Conservation (phyloP, 2,329 filamentous ascomycete genomes). For the Rachicladosporium sp. region DNA sequence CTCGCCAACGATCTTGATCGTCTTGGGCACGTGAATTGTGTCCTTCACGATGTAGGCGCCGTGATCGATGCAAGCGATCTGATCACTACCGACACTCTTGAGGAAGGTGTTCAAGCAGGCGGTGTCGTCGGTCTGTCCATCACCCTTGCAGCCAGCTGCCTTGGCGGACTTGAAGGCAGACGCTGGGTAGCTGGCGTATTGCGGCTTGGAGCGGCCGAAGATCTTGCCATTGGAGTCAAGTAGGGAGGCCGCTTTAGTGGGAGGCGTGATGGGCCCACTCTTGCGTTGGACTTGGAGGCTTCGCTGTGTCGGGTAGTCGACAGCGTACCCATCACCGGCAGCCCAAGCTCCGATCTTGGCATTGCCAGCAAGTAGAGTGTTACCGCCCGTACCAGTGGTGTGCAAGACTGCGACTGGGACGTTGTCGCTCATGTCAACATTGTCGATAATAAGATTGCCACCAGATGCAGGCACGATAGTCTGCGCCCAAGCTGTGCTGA, state of each 20-base stretch:
- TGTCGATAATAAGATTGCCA: slow-evolving; percentile 74
- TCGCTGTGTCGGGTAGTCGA: slow-evolving; percentile 18
- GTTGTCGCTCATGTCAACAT: slow-evolving; percentile 66
- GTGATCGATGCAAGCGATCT: slow-evolving; percentile 52
- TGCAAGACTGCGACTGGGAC: slow-evolving; percentile 53
- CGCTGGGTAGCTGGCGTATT: slow-evolving; percentile 61
- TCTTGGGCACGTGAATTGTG: slow-evolving; percentile 36
- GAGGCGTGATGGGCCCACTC: slow-evolving; percentile 22
- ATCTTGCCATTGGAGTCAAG: slow-evolving; percentile 54
- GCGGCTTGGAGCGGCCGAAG: slow-evolving; percentile 77
- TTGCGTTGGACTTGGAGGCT: slow-evolving; percentile 38
- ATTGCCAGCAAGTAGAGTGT: slow-evolving; percentile 56
- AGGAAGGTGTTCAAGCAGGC: slow-evolving; percentile 69
- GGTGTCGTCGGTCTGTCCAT: slow-evolving; percentile 80
- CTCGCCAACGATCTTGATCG: slow-evolving; percentile 44
- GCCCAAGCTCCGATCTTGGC: slow-evolving; percentile 57
- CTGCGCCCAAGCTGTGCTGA: slow-evolving; percentile 50
- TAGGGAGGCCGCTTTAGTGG: slow-evolving; percentile 54
- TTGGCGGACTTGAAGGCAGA: slow-evolving; percentile 73
- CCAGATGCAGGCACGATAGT: slow-evolving; percentile 50
- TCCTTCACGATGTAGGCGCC: slow-evolving; percentile 49
- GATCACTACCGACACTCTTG: slow-evolving; percentile 45
- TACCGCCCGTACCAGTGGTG: slow-evolving; percentile 35
- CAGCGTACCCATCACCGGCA: slow-evolving; percentile 61
- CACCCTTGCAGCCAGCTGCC: slow-evolving; percentile 65